Conservation (phyloP, 148 eudicot genomes). For the Fagopyrum tataricum region DNA sequence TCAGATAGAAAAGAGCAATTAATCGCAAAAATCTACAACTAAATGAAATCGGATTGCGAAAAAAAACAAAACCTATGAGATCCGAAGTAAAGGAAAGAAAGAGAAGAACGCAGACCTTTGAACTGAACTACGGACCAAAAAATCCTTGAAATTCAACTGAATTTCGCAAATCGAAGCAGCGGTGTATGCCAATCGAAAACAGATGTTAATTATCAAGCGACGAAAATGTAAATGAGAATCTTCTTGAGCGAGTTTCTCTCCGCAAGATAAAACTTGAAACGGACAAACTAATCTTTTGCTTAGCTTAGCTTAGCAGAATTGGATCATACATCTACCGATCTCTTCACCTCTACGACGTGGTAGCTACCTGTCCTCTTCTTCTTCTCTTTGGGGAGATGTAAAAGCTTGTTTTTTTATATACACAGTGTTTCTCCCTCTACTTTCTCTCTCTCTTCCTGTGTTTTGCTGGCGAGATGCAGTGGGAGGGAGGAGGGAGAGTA, state of each 20-base stretch:
- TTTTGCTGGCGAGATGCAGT: slow-evolving; percentile 11
- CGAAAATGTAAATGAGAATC: background rate
- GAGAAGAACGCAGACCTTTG: slow-evolving; percentile 9
- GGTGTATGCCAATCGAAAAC: background rate
- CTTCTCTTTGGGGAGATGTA: slow-evolving; percentile 1
- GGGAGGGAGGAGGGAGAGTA: background rate
- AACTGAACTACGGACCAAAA: slow-evolving; percentile 14
- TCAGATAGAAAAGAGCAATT: slow-evolving; percentile 9
- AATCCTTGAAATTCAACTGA: slow-evolving; percentile 8
- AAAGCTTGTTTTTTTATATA: slow-evolving; percentile 6
- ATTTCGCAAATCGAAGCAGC: background rate
- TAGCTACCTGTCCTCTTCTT: slow-evolving; percentile 5
- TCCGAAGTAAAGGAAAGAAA: slow-evolving; percentile 1
- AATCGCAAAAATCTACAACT: background rate
- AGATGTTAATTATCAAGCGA: background rate
- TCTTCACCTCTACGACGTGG: slow-evolving; percentile 6
- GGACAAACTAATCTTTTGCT: background rate
- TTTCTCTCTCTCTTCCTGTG: slow-evolving; percentile 2
- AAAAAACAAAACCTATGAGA: background rate
- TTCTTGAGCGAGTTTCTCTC: background rate
- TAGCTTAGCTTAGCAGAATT: background rate
- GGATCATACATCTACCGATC: slow-evolving; percentile 3
- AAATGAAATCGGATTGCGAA: background rate
- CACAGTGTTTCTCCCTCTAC: background rate
- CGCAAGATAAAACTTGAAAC: background rate